Percentiles rank a stretch among this genome's conserved stretches.
Conservation (phyloP, 2,329 filamentous ascomycete genomes). For the Diaporthe ilicicola region DNA sequence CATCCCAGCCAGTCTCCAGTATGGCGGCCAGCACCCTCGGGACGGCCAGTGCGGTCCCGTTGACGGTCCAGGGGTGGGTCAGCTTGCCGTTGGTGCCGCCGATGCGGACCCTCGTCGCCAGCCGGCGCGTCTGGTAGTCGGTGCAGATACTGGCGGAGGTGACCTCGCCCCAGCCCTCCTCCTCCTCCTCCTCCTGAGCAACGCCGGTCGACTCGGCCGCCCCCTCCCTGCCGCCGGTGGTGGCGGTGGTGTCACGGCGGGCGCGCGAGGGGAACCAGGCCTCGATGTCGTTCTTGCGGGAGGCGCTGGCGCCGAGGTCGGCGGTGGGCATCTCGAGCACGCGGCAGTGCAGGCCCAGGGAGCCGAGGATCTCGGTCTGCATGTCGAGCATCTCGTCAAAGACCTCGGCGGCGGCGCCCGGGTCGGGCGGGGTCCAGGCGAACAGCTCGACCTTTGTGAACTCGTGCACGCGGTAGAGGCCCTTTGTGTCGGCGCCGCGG, state of each 20-base stretch:
- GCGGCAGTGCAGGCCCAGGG: conserved; percentile 83
- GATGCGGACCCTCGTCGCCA: conserved; percentile 76
- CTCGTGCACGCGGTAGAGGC: conserved; percentile 95
- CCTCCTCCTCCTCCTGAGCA: conserved; percentile 47
- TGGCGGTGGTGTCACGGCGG: conserved; percentile 10
- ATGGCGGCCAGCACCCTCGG: conserved; percentile 89
- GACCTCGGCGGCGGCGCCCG: conserved; percentile 58
- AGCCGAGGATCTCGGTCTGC: conserved; percentile 82
- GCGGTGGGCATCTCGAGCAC: conserved; percentile 90
- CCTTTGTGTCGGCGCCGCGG: conserved; percentile 89
- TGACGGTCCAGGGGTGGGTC: conserved; percentile 87
- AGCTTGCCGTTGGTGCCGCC: conserved; percentile 57
- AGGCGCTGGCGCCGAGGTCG: conserved; percentile 89
- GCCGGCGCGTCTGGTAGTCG: conserved; percentile 88
- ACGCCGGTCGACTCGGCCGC: conserved; percentile 65
- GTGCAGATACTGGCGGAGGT: conserved; percentile 91
- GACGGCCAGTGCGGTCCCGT: conserved; percentile 92
- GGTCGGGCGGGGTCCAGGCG: conserved; percentile 79
- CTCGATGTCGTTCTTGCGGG: conserved; percentile 91
- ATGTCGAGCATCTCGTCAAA: conserved; percentile 89
- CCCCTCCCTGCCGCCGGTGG: neutral
- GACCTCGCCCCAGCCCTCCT: conserved; percentile 90
- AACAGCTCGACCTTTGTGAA: conserved; percentile 99
- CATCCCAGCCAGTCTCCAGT: conserved; percentile 90
- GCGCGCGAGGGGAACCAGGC: conserved; percentile 86